These are phyloP conservation scores for Gymnopilus dilepis DNA, from an alignment of 768 basidiomycete genomes.

Conservation along the genomic window DNA sequence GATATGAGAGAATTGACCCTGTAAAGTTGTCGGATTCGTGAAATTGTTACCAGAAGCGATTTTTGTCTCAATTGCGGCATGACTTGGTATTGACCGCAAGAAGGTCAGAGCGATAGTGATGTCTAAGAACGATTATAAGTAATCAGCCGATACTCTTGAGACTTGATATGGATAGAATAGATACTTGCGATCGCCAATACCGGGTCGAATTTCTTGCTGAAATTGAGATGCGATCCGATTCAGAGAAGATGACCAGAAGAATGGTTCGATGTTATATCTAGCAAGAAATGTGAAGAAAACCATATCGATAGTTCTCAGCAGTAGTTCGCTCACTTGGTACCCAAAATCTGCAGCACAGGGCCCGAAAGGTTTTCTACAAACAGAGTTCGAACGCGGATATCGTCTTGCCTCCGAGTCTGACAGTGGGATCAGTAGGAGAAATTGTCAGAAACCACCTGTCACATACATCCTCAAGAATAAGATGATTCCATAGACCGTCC, in stretches of 20 bases:
- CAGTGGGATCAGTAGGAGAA: too few species aligned
- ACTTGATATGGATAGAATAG: neutral
- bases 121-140: conserved; percentile 42
- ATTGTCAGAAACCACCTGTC: neutral
- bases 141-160: neutral
- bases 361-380: conserved; percentile 60
- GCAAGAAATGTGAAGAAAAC: conserved; percentile 54
- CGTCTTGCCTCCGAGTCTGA: conserved; percentile 34
- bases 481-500: conserved; percentile 41
- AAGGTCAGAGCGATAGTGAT: conserved; percentile 67
- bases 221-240: conserved; percentile 75
- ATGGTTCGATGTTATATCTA: conserved; percentile 66
- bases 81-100: conserved; percentile 47
- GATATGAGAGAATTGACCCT: neutral
- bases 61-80: conserved; percentile 27
- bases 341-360: conserved; percentile 64
- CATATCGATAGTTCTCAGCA: neutral
- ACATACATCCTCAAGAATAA: conserved; percentile 42
- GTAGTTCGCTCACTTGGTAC: conserved; percentile 47
- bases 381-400: conserved; percentile 52
- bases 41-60: conserved; percentile 21
- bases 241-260: conserved; percentile 68
- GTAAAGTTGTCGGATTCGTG: conserved; percentile 15
- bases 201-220: conserved; percentile 50
- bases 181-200: conserved; percentile 57